A percentile compares a stretch with the other conserved stretches of the same genome.
Conservation (phyloP, 1,284 basidiomycete species). For the Porodaedalea pini region DNA sequence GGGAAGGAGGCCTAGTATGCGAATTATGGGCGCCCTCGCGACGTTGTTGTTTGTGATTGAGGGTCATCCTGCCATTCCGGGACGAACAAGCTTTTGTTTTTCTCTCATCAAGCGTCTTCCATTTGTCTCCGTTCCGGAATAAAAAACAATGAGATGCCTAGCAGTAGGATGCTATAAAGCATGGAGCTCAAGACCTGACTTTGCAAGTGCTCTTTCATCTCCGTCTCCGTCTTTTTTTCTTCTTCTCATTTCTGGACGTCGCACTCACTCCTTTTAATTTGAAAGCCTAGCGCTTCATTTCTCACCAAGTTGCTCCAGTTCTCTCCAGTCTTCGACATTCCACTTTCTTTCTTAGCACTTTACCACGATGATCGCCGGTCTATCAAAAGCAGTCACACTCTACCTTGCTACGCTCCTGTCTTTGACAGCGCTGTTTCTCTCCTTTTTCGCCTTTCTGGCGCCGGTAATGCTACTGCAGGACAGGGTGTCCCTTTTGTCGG, state of each 20-base stretch:
- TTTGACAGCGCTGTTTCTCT: conserved; percentile 60
- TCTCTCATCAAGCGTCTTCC: background rate
- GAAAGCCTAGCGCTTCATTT: background rate
- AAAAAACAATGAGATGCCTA: background rate
- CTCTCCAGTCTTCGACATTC: background rate
- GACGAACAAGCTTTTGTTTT: conserved; percentile 11
- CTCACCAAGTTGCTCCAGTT: background rate
- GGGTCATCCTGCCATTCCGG: background rate
- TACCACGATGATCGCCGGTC: conserved; percentile 56
- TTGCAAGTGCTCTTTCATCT: background rate
- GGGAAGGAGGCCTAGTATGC: background rate
- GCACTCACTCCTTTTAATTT: background rate
- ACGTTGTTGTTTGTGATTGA: conserved; percentile 8
- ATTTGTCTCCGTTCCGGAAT: background rate
- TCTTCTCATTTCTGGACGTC: background rate
- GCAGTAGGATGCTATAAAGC: background rate
- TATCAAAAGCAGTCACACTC: conserved; percentile 65
- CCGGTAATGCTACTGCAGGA: conserved; percentile 57
- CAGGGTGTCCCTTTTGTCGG: conserved; percentile 60
- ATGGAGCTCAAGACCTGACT: background rate
- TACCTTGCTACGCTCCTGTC: conserved; percentile 67
- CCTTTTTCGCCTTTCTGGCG: conserved; percentile 62
- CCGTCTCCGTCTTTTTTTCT: background rate
- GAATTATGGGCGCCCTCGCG: background rate
- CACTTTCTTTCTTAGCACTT: background rate